These are phyloP conservation scores for Hemisphaericaspora xylanilytica DNA, from an alignment of 1,139 yeast species.

Conservation along the genomic window DNA sequence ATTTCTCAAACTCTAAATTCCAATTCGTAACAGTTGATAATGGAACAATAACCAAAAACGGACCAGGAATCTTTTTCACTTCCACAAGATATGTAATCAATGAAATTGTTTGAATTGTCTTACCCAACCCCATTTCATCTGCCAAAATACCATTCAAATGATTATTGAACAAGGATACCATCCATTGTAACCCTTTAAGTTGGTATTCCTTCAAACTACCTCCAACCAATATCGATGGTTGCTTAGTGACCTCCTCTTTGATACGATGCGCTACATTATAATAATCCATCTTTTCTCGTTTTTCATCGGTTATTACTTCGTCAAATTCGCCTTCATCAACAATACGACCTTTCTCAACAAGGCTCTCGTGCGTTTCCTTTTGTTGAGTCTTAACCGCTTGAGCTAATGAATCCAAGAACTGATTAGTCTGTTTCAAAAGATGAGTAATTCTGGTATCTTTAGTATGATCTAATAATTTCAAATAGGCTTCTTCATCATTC, in stretches of 20 bases:
- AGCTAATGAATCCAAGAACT: constrained; percentile 72
- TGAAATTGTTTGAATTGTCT: constrained; percentile 92
- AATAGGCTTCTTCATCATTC: constrained; percentile 82
- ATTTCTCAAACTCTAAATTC: constrained; percentile 80
- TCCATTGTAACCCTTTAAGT: constrained; percentile 93
- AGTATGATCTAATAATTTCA: constrained; percentile 75
- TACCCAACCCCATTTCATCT: constrained; percentile 98
- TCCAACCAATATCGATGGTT: constrained; percentile 72
- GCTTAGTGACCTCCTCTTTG: constrained; percentile 61
- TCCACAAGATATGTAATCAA: constrained; percentile 84
- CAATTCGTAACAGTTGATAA: constrained; percentile 81
- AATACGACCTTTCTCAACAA: constrained; percentile 18
- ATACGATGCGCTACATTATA: constrained; percentile 78
- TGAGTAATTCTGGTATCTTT: constrained; percentile 83
- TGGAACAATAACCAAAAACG: constrained; percentile 79
- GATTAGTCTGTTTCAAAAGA: constrained; percentile 71
- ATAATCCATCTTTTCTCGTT: constrained; percentile 64
- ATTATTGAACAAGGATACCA: constrained; percentile 92
- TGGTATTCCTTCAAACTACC: constrained; percentile 93
- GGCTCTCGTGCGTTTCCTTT: constrained; percentile 47
- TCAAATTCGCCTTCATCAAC: constrained; percentile 17
- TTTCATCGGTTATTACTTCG: constrained; percentile 39
- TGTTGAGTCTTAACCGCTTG: constrained; percentile 78
- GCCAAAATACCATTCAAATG: constrained; percentile 94
- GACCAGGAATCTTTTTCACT: constrained; percentile 70